Percentiles rank a stretch among this genome's conserved stretches.
These are phyloP conservation scores for Solioccasus polychromus DNA, from an alignment of 768 basidiomycete genomes.

Conservation along the genomic window DNA sequence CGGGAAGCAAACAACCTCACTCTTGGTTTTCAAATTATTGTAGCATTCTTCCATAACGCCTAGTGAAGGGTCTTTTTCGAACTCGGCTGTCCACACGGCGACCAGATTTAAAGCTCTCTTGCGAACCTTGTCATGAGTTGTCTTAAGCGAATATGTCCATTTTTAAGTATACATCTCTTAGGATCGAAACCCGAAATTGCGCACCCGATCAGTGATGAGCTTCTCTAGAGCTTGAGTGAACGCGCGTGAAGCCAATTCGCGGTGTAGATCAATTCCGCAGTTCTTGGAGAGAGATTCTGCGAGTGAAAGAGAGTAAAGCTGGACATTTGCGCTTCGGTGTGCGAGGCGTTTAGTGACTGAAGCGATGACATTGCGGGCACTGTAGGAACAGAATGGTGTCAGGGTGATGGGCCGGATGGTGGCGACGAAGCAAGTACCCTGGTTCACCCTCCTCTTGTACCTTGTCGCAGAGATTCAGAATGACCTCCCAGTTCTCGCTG, in stretches of 20 bases:
- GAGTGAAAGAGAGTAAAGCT: slow-evolving; percentile 87
- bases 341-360: slow-evolving; percentile 86
- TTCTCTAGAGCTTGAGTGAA: slow-evolving; percentile 90
- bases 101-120: slow-evolving; percentile 68
- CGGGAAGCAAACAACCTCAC: slow-evolving; percentile 38
- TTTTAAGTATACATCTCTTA: slow-evolving; percentile 4
- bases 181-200: slow-evolving; percentile 17
- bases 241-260: slow-evolving; percentile 84
- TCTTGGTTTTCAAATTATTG: slow-evolving; percentile 75
- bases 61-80: slow-evolving; percentile 73
- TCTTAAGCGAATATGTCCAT: slow-evolving; percentile 44
- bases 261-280: slow-evolving; percentile 73
- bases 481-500: slow-evolving; percentile 93
- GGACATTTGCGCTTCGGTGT: slow-evolving; percentile 95
- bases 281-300: slow-evolving; percentile 92
- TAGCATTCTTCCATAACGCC: slow-evolving; percentile 93
- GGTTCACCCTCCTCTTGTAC: slow-evolving; percentile 84
- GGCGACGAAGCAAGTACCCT: slow-evolving; percentile 51
- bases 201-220: slow-evolving; percentile 82
- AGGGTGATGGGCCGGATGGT: slow-evolving; percentile 10
- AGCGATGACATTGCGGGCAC: slow-evolving; percentile 82
- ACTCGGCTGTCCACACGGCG: slow-evolving; percentile 82
- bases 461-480: slow-evolving; percentile 94
- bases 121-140: slow-evolving; percentile 89
- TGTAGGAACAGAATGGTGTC: slow-evolving; percentile 33